Evolutionary conservation across 2,329 filamentous ascomycete genomes (phyloP).

Genomic region (Fusarium zealandicum): DNA sequence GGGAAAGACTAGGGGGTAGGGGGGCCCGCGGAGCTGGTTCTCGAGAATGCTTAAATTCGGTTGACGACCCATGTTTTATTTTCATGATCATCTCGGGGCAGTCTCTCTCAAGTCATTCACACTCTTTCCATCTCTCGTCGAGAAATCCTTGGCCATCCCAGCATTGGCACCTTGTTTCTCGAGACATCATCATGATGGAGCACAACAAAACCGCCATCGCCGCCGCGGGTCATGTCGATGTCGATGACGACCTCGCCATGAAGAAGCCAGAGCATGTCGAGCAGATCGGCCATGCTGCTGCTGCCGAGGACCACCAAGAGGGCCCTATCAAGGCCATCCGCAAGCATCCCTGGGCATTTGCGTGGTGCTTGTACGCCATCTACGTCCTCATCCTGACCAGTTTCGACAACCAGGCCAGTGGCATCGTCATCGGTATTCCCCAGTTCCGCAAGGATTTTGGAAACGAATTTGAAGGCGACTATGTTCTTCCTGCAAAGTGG

Average conservation of each 20-base stretch:
- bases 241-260: slow-evolving; percentile 10
- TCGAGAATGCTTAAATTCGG: too few species aligned
- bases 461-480: slow-evolving; percentile 12
- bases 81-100: too few species aligned
- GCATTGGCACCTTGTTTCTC: too few species aligned
- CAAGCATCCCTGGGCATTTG: slow-evolving; percentile 20
- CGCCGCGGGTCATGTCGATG: slow-evolving; percentile 8
- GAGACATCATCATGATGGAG: too few species aligned
- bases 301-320: slow-evolving; percentile 24
- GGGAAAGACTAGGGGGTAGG: too few species aligned
- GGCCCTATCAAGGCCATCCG: slow-evolving; percentile 19
- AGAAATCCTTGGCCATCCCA: too few species aligned
- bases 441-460: slow-evolving; percentile 34
- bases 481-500: slow-evolving; percentile 27
- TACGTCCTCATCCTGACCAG: slow-evolving; percentile 28
- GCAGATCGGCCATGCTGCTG: slow-evolving; percentile 21
- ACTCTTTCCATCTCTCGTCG: too few species aligned
- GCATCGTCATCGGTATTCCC: slow-evolving; percentile 25
- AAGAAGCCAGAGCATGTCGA: slow-evolving; percentile 25
- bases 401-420: slow-evolving; percentile 30
- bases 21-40: too few species aligned
- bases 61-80: too few species aligned
- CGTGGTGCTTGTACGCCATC: slow-evolving; percentile 32
- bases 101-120: too few species aligned
- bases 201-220: background rate